Evolutionary conservation across 768 basidiomycete species (phyloP).

Genomic region (Mycena rebaudengoi): DNA sequence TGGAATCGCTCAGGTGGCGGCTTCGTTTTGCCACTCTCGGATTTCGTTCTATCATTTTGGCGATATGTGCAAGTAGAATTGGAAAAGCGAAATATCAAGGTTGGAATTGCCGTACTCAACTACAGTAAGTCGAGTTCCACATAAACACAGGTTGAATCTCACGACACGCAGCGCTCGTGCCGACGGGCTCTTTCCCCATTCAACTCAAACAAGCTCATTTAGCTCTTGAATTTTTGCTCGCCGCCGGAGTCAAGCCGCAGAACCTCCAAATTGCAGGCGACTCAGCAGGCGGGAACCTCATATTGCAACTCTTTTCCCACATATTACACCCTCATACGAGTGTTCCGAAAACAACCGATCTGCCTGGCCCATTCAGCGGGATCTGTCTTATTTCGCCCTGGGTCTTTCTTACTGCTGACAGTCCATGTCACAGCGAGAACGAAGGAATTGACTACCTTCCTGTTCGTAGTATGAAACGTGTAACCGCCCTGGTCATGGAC

Average conservation of each 20-base stretch:
- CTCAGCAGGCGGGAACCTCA: constrained; percentile 31
- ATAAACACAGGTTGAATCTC: background rate
- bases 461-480: background rate
- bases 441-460: background rate
- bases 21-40: constrained; percentile 5
- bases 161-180: constrained; percentile 20
- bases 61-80: constrained; percentile 3
- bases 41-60: background rate
- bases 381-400: too few species aligned
- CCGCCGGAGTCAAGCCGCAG: constrained; percentile 18
- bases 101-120: background rate
- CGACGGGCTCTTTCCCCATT: constrained; percentile 24
- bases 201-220: constrained; percentile 24
- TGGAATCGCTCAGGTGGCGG: constrained; percentile 21
- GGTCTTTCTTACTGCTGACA: background rate
- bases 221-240: constrained; percentile 25
- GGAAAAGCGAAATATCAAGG: background rate
- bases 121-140: background rate
- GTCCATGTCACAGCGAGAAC: background rate
- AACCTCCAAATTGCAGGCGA: constrained; percentile 28
- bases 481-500: background rate
- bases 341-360: background rate
- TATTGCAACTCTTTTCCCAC: constrained; percentile 28
- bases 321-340: constrained; percentile 24
- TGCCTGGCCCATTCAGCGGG: background rate